A percentile compares a stretch with the other conserved stretches of the same genome.
Conservation (phyloP, 441 rosid species). For the Cnidoscolus chayamansa region DNA sequence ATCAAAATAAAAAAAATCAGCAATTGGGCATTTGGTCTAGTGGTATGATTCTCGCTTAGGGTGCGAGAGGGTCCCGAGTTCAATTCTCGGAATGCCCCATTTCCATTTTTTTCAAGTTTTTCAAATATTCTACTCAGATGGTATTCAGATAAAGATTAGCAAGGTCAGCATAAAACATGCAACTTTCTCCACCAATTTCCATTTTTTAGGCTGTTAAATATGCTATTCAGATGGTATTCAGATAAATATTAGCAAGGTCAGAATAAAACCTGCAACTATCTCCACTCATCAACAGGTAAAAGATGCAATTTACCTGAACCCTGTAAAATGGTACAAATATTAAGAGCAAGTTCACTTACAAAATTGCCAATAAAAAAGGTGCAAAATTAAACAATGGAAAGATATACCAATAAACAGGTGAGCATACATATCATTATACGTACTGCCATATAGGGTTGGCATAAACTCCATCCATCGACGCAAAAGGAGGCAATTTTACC, state of each 20-base stretch:
- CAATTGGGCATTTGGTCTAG: no score
- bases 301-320: background rate
- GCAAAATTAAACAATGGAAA: background rate
- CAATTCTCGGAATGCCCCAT: slow-evolving; percentile 86
- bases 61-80: slow-evolving; percentile 20
- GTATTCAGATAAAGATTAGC: no score
- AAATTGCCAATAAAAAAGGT: background rate
- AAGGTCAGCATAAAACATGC: no score
- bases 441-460: background rate
- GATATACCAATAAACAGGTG: background rate
- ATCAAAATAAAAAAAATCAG: no score
- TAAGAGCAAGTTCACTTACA: background rate
- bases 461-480: background rate
- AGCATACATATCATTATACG: background rate
- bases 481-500: background rate
- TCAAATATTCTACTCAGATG: no score
- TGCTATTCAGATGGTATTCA: background rate
- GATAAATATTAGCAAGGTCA: background rate
- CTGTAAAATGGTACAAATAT: background rate
- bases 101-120: no score
- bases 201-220: no score
- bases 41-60: no score
- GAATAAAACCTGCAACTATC: slow-evolving; percentile 6
- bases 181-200: no score
- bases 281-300: background rate